These are phyloP conservation scores for Cryptomeria japonica DNA, from an alignment of 75 land plant genomes.

Conservation along the genomic window DNA sequence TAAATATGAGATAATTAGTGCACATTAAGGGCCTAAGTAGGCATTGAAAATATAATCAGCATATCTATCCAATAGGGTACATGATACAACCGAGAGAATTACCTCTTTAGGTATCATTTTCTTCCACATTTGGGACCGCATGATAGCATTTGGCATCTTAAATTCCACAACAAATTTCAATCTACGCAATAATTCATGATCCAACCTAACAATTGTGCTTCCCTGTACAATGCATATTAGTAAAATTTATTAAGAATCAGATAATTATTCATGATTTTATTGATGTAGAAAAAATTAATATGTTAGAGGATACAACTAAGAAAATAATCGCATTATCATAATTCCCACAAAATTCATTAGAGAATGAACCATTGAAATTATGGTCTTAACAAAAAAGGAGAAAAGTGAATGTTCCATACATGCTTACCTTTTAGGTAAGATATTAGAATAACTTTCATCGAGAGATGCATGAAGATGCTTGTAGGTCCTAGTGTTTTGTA, in stretches of 20 bases:
- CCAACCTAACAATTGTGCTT: constrained; percentile 22
- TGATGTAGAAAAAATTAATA: background rate
- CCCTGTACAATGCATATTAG: constrained; percentile 7
- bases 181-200: constrained; percentile 20
- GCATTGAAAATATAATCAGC: background rate
- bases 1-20: background rate
- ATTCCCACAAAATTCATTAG: background rate
- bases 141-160: constrained; percentile 26
- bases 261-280: background rate
- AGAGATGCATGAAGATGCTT: background rate
- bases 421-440: background rate
- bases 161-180: constrained; percentile 31
- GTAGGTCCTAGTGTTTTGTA: background rate
- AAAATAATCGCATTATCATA: background rate
- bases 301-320: background rate
- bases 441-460: background rate
- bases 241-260: background rate
- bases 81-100: background rate
- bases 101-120: constrained; percentile 33
- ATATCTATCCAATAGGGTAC: background rate
- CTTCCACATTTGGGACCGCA: constrained; percentile 29
- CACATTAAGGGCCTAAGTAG: background rate
- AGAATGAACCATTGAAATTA: background rate
- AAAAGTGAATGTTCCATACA: background rate
- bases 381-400: background rate